Conservation (phyloP, 495 filamentous ascomycete genomes). For the Neurospora tetrasperma region DNA sequence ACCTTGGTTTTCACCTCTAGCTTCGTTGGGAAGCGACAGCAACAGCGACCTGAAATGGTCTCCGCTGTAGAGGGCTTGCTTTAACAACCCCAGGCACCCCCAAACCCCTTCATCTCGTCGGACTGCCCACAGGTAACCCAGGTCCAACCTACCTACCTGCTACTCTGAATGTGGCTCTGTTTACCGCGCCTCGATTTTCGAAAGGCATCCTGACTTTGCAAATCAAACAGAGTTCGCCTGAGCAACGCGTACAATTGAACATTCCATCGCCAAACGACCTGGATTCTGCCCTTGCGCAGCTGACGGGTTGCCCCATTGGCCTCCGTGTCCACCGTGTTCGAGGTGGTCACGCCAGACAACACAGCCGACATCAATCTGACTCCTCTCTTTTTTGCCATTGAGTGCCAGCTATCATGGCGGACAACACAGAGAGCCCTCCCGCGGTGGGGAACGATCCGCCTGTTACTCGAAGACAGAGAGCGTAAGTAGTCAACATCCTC, state of each 20-base stretch:
- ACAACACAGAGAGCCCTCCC: neutral
- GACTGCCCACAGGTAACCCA: neutral
- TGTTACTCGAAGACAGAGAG: neutral
- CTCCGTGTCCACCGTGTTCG: neutral
- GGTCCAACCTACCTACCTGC: neutral
- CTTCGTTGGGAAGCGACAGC: neutral
- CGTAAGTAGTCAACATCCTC: slow-evolving; percentile 13
- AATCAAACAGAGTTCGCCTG: neutral
- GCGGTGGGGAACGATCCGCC: neutral
- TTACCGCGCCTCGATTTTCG: neutral
- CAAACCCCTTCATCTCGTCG: neutral
- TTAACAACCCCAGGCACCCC: neutral
- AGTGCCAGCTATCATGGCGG: neutral
- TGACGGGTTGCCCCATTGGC: neutral
- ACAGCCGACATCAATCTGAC: neutral
- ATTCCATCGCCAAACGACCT: neutral
- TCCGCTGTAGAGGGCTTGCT: neutral
- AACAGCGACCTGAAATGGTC: neutral
- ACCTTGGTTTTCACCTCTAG: neutral
- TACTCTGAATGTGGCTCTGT: neutral
- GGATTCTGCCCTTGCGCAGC: neutral
- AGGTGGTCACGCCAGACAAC: neutral
- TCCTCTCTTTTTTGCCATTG: neutral
- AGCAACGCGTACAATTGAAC: neutral
- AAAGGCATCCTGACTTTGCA: neutral